A percentile compares a stretch with the other conserved stretches of the same genome.
These are phyloP conservation scores for Immersiella caudata DNA, from an alignment of 495 filamentous ascomycete genomes.

Conservation along the genomic window DNA sequence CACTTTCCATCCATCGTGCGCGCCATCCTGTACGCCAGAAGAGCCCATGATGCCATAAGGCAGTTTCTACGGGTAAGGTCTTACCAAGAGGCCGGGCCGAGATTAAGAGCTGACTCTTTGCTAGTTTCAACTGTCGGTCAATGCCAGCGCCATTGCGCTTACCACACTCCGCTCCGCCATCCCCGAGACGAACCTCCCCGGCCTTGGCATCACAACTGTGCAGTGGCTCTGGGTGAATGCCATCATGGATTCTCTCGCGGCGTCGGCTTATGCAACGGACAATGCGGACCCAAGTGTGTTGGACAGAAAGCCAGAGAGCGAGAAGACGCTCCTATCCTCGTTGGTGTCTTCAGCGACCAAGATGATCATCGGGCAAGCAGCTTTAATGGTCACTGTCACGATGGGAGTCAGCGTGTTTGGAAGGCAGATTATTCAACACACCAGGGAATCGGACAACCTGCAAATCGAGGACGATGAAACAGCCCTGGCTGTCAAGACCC, in stretches of 20 bases:
- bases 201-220: constrained; percentile 77
- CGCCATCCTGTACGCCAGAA: constrained; percentile 84
- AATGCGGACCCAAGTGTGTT: constrained; percentile 71
- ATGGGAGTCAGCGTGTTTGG: constrained; percentile 79
- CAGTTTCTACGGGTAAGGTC: constrained; percentile 74
- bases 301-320: constrained; percentile 73
- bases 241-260: constrained; percentile 95
- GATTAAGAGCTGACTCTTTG: constrained; percentile 2
- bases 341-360: constrained; percentile 83
- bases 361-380: constrained; percentile 88
- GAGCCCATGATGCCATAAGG: constrained; percentile 86
- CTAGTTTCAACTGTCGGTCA: constrained; percentile 89
- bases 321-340: constrained; percentile 57
- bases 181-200: constrained; percentile 66
- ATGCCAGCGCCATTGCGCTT: constrained; percentile 83
- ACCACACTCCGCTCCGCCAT: constrained; percentile 63
- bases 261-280: constrained; percentile 89
- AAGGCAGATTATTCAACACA: constrained; percentile 53
- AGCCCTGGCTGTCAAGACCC: constrained; percentile 63
- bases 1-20: constrained; percentile 90
- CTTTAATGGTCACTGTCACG: constrained; percentile 81
- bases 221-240: constrained; percentile 92
- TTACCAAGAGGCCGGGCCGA: not conserved
- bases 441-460: not conserved
- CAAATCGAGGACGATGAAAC: constrained; percentile 31